Evolutionary conservation across 805 yeast species (phyloP), one percentile per base, ranked within the genome.

Genomic region (Sungouiozyma ichnusensis): DNA sequence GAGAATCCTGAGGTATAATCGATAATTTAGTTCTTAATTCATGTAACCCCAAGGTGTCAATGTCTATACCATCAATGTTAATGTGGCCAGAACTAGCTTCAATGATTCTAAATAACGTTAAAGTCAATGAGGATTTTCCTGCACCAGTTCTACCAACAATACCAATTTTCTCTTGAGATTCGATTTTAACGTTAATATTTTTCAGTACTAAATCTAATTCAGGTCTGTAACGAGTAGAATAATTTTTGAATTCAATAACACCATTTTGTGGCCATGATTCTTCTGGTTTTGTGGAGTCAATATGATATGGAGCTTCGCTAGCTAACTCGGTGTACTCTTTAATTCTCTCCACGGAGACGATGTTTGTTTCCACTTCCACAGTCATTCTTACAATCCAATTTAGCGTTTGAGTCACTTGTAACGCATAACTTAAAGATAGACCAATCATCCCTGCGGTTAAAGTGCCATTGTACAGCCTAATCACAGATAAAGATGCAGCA

Each of bases 321-420:
- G 67, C 66, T 46, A 92, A 68, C n/a, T 66, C 62, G 32, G 94
- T 76, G 62, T 88, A 90, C 62, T 90, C 98, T 63, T 85, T 71
- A 41, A 90, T 79, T 66, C 98, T 79, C 68, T 90, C 98, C 36
- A 94, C 96, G 16, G 95, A 84, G 33, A 92, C 98, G 66, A 92
- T 88, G 63, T 87, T 90, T 11, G 97, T 87, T 64, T 92, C 98
- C 37, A 92, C 95, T 54, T 92, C 98, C 36, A 92, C 98, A 0
- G 97, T 85, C 97, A 88, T 90, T 66, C 99, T 76, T 24, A 92
- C 97, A 64, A 92, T 86, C 97, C 97, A 90, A 63, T 87, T 90
- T 64, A 92, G 73, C 0, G 95, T 74, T 64, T 87, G 95, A 0
- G 99, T 92, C 46, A 88, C 75, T 62, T 86, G 95, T 48, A 92